These are phyloP conservation scores for Podospora fimiseda DNA, from an alignment of 495 filamentous ascomycete genomes.

Conservation along the genomic window DNA sequence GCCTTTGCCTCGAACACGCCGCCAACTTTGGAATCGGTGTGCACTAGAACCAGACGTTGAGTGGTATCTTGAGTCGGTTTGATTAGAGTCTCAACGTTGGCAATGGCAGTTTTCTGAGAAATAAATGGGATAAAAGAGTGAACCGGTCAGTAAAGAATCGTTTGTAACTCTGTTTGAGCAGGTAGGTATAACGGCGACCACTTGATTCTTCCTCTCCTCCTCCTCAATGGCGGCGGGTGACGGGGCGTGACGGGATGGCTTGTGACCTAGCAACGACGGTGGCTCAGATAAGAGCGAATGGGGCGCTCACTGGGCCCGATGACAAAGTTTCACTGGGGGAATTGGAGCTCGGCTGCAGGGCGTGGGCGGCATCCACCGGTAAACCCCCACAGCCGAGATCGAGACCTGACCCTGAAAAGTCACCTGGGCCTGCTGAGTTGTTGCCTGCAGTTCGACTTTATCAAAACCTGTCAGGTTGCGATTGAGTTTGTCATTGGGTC, in stretches of 20 bases:
- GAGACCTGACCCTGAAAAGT: not conserved
- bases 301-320: constrained; percentile 7
- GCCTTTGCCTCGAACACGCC: not conserved
- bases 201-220: not conserved
- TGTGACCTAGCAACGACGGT: constrained; percentile 3
- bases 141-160: not conserved
- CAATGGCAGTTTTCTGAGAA: not conserved
- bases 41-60: no score
- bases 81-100: not conserved
- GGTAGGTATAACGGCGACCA: not conserved
- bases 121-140: not conserved
- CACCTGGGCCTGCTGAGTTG: not conserved
- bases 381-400: not conserved
- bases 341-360: not conserved
- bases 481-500: not conserved
- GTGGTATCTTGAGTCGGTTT: no score
- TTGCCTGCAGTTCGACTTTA: no score
- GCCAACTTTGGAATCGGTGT: no score
- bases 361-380: not conserved
- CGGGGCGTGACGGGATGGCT: no score
- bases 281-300: constrained; percentile 9
- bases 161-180: not conserved
- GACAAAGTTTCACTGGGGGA: constrained; percentile 4
- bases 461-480: not conserved
- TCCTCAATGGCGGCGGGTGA: not conserved